Conservation (phyloP, 306 rosid genomes). For the Neltuma alba region DNA sequence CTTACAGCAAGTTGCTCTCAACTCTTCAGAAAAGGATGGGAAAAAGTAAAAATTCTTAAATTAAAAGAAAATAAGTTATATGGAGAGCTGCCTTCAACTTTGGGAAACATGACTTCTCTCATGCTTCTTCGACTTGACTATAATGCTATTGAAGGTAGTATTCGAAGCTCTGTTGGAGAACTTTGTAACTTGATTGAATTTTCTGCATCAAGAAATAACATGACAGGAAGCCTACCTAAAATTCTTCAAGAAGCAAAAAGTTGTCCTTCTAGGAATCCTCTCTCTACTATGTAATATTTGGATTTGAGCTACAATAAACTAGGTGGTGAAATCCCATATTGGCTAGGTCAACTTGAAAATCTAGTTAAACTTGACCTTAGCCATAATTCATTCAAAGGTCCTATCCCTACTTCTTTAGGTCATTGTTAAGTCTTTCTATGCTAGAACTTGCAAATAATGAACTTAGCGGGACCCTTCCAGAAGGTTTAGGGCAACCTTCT, state of each 20-base stretch:
- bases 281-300: not conserved
- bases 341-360: not conserved
- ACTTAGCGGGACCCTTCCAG: constrained; percentile 51
- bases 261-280: not conserved
- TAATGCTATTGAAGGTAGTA: constrained; percentile 40
- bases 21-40: constrained; percentile 45
- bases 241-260: not conserved
- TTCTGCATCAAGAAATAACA: not conserved
- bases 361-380: not conserved
- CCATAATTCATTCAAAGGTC: not conserved
- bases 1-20: constrained; percentile 48
- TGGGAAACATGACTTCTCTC: constrained; percentile 54
- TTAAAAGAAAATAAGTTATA: constrained; percentile 33
- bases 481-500: constrained; percentile 51
- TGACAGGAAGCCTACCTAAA: not conserved
- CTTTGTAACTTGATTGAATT: constrained; percentile 30
- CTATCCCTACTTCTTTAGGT: not conserved
- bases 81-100: constrained; percentile 43
- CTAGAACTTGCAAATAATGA: constrained; percentile 32
- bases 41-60: constrained; percentile 25
- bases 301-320: not conserved
- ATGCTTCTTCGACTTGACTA: not conserved
- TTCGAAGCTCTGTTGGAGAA: constrained; percentile 46
- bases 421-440: not conserved
- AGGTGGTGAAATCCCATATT: not conserved